Percentiles rank a stretch among this genome's conserved stretches.
Conservation (phyloP, 805 yeast species). For the Monosporozyma servazzii region DNA sequence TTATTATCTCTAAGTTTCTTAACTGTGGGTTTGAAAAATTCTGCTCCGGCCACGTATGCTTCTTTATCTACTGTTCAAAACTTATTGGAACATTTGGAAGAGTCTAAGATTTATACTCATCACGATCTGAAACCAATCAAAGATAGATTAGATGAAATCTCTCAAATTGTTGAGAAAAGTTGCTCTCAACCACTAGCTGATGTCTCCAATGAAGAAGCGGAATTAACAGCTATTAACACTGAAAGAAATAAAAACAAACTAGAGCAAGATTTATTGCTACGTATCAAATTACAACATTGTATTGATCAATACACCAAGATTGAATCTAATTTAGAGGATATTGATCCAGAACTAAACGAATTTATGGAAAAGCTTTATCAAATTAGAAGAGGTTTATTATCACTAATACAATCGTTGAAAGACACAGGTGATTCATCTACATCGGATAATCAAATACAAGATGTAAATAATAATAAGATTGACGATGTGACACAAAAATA, state of each 20-base stretch:
- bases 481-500: slow-evolving; percentile 23
- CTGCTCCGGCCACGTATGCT: slow-evolving; percentile 92
- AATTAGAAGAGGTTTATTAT: slow-evolving; percentile 53
- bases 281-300: slow-evolving; percentile 59
- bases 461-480: slow-evolving; percentile 5
- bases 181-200: slow-evolving; percentile 10
- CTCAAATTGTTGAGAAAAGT: slow-evolving; percentile 45
- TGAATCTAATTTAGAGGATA: slow-evolving; percentile 44
- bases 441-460: slow-evolving; percentile 16
- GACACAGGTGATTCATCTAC: not conserved
- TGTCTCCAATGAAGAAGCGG: slow-evolving; percentile 12
- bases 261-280: slow-evolving; percentile 53
- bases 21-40: slow-evolving; percentile 82
- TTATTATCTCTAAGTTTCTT: slow-evolving; percentile 76
- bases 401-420: slow-evolving; percentile 34
- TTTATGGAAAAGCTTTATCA: slow-evolving; percentile 52
- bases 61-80: slow-evolving; percentile 80
- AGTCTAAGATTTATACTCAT: slow-evolving; percentile 71
- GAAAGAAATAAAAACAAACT: slow-evolving; percentile 35
- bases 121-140: slow-evolving; percentile 76
- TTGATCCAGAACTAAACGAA: slow-evolving; percentile 42
- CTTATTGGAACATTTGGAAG: slow-evolving; percentile 71
- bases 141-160: slow-evolving; percentile 62
- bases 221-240: slow-evolving; percentile 14
- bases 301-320: slow-evolving; percentile 46